These are phyloP conservation scores for Geotrichum ghanense DNA, from an alignment of 805 yeast genomes.

Conservation along the genomic window DNA sequence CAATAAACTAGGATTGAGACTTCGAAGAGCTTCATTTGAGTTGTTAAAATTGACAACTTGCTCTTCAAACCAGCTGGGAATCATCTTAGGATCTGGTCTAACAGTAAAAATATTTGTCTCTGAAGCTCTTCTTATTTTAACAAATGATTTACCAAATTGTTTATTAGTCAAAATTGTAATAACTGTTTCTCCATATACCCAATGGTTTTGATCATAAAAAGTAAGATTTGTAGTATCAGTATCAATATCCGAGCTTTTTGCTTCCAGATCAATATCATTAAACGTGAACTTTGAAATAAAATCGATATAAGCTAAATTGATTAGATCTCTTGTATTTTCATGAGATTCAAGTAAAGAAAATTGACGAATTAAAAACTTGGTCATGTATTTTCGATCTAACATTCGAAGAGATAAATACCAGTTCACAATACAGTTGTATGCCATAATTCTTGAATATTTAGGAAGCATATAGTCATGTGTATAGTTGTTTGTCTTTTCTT, in stretches of 20 bases:
- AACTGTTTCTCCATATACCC: not conserved
- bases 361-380: constrained; percentile 52
- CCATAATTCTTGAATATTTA: constrained; percentile 48
- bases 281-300: not conserved
- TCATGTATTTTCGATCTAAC: constrained; percentile 45
- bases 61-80: constrained; percentile 9
- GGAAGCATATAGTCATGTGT: constrained; percentile 42
- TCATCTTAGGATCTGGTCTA: constrained; percentile 11
- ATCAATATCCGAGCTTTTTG: not conserved
- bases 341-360: constrained; percentile 34
- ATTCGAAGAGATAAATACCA: constrained; percentile 62
- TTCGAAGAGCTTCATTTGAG: not conserved
- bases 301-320: constrained; percentile 10
- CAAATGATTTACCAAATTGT: not conserved
- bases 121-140: not conserved
- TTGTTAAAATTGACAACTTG: not conserved
- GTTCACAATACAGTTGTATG: constrained; percentile 54
- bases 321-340: constrained; percentile 10
- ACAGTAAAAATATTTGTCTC: not conserved
- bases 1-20: not conserved
- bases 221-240: constrained; percentile 9
- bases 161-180: not conserved
- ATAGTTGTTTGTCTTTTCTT: constrained; percentile 29
- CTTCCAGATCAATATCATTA: constrained; percentile 23
- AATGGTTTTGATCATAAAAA: not conserved